Conservation (phyloP, 306 rosid species). For the Urtica urens region DNA sequence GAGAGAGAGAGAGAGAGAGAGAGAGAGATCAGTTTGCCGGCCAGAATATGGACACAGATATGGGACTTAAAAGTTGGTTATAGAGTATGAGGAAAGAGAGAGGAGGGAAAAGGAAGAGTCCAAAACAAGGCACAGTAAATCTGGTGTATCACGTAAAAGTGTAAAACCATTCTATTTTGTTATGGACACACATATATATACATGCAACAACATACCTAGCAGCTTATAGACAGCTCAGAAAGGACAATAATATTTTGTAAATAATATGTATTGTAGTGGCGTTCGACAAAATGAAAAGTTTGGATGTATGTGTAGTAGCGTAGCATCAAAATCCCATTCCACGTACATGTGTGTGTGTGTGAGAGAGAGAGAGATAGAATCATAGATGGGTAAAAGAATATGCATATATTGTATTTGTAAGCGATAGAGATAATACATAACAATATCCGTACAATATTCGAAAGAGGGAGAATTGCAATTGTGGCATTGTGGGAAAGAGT, state of each 20-base stretch:
- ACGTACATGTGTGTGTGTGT: background rate
- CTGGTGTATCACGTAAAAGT: constrained; percentile 8
- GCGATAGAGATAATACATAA: background rate
- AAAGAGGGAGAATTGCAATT: background rate
- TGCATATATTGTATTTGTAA: background rate
- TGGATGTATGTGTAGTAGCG: constrained; percentile 1
- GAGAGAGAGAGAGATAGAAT: background rate
- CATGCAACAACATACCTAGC: background rate
- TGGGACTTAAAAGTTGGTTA: constrained; percentile 1
- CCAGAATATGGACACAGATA: constrained; percentile 10
- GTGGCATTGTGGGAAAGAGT: constrained; percentile 22
- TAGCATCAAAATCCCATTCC: constrained; percentile 1
- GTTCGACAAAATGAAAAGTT: constrained; percentile 3
- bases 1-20: constrained; percentile 3
- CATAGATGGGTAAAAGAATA: background rate
- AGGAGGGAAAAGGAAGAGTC: background rate
- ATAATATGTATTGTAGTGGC: constrained; percentile 6
- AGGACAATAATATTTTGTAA: constrained; percentile 2
- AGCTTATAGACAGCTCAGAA: background rate
- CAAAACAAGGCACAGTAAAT: constrained; percentile 15
- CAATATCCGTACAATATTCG: background rate
- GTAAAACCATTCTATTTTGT: background rate
- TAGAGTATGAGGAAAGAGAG: background rate
- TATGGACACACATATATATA: background rate
- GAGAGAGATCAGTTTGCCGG: constrained; percentile 3